Conservation (phyloP, 768 basidiomycete species). For the Trametes cubensis region DNA sequence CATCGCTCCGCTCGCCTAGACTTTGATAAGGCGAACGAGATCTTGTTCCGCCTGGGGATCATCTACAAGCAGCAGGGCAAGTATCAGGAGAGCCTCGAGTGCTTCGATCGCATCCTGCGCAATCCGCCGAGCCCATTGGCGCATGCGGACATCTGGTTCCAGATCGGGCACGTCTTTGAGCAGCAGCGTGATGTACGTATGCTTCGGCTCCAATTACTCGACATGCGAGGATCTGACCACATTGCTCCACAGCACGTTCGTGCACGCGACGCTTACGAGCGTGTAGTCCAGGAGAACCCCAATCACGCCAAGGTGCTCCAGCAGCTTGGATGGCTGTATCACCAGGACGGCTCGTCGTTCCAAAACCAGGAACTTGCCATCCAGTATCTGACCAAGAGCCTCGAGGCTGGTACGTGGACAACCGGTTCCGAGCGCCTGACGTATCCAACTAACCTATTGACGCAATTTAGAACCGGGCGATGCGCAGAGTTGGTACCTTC, state of each 20-base stretch:
- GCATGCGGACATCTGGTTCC: conserved; percentile 99
- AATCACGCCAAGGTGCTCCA: conserved; percentile 96
- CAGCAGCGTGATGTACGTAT: conserved; percentile 89
- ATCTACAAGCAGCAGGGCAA: conserved; percentile 99
- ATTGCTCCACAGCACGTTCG: conserved; percentile 64
- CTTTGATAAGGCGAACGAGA: conserved; percentile 98
- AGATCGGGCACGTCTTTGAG: conserved; percentile 98
- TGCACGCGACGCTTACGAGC: conserved; percentile 95
- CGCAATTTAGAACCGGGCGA: conserved; percentile 76
- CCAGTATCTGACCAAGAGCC: conserved; percentile 88
- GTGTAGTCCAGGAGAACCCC: conserved; percentile 91
- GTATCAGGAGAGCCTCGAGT: conserved; percentile 82
- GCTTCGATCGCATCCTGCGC: conserved; percentile 95
- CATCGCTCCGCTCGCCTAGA: conserved; percentile 47
- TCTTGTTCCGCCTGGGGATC: conserved; percentile 96
- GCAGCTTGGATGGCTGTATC: conserved; percentile 97
- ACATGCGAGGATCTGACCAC: conserved; percentile 11
- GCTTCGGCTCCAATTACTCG: neutral
- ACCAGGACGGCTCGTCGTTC: conserved; percentile 93
- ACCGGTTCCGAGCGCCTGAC: neutral
- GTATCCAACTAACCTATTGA: neutral
- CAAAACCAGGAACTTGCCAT: conserved; percentile 96
- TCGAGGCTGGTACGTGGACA: conserved; percentile 80
- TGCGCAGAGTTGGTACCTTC: conserved; percentile 98
- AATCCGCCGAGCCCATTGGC: conserved; percentile 95